Conservation (phyloP, 176 grass and related monocot genomes). For the Paspalum vaginatum region DNA sequence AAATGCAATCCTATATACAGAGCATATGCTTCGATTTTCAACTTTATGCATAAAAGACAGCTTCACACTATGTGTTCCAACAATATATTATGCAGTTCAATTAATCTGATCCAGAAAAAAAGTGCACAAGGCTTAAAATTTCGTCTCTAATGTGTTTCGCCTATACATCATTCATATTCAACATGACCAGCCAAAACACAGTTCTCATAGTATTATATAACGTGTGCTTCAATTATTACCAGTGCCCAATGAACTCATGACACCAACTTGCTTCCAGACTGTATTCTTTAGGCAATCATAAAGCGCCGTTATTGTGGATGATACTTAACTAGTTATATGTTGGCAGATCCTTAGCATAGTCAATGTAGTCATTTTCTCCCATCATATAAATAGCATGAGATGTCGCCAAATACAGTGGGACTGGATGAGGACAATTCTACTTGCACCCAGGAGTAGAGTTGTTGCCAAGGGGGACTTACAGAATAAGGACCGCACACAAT, state of each 20-base stretch:
- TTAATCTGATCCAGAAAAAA: conserved; percentile 1
- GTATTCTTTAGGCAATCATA: conserved; percentile 39
- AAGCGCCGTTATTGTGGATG: background rate
- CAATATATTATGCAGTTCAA: background rate
- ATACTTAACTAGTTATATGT: conserved; percentile 29
- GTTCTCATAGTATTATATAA: conserved; percentile 19
- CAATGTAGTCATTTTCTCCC: conserved; percentile 1
- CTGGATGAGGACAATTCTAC: conserved; percentile 23
- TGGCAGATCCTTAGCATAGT: conserved; percentile 22
- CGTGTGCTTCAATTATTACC: conserved; percentile 11
- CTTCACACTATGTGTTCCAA: background rate
- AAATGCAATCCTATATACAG: conserved; percentile 20
- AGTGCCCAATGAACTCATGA: conserved; percentile 6
- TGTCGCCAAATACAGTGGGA: conserved; percentile 23
- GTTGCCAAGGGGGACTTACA: conserved; percentile 37
- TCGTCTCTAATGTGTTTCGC: background rate
- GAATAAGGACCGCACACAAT: background rate
- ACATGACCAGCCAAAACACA: conserved; percentile 17
- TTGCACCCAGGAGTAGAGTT: conserved; percentile 23
- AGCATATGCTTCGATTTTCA: conserved; percentile 9
- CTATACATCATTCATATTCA: conserved; percentile 31
- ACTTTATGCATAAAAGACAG: conserved; percentile 6
- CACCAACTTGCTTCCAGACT: conserved; percentile 26
- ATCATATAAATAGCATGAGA: conserved; percentile 17
- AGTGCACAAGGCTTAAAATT: background rate